Evolutionary conservation across 2,329 filamentous ascomycete genomes (phyloP).

Genomic region (Beauveria sp.): DNA sequence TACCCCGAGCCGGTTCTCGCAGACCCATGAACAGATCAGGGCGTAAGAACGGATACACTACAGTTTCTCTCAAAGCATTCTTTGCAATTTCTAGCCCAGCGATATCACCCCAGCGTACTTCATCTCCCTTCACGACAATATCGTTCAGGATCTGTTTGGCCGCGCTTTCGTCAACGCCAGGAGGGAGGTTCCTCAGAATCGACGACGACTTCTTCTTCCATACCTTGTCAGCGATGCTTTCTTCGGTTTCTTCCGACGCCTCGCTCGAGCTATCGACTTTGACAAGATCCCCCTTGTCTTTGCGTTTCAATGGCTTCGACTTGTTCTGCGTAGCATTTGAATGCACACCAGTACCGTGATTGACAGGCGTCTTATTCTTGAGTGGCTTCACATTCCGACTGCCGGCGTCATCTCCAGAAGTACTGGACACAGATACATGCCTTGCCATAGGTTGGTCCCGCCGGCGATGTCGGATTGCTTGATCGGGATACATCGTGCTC

Average conservation of each 20-base stretch:
- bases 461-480: constrained; percentile 16
- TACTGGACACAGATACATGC: constrained; percentile 7
- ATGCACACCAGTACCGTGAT: neutral
- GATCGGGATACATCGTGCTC: constrained; percentile 13
- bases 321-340: neutral
- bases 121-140: constrained; percentile 87
- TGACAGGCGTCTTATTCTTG: constrained; percentile 7
- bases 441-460: constrained; percentile 13
- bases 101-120: constrained; percentile 91
- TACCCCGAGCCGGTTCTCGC: constrained; percentile 86
- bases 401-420: constrained; percentile 18
- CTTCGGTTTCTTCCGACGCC: constrained; percentile 36
- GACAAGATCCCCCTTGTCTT: constrained; percentile 25
- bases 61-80: constrained; percentile 84
- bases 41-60: constrained; percentile 92
- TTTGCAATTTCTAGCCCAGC: constrained; percentile 88
- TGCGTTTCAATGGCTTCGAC: constrained; percentile 19
- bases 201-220: constrained; percentile 57
- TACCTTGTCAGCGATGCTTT: constrained; percentile 33
- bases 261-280: constrained; percentile 40
- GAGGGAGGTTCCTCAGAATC: constrained; percentile 70
- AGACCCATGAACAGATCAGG: constrained; percentile 95
- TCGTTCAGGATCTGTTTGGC: constrained; percentile 94
- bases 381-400: neutral
- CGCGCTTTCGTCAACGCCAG: constrained; percentile 72